Conservation (phyloP, 192 early-diverging fungal genomes). For the Obelidium mucronatum region DNA sequence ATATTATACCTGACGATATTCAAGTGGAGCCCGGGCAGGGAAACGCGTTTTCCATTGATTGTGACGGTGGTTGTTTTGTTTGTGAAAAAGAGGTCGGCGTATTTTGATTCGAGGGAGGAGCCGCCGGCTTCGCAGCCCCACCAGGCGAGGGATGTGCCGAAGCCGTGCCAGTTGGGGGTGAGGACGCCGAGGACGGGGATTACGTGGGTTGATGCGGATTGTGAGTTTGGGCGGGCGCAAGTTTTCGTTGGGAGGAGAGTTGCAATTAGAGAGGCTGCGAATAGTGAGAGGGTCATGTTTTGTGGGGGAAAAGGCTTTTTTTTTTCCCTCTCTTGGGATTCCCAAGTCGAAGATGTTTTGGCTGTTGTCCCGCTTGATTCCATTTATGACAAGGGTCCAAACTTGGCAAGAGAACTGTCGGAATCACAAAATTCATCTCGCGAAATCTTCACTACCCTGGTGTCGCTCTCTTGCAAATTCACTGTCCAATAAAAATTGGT, state of each 20-base stretch:
- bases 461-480: too few relatives aligned
- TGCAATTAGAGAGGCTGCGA: background rate
- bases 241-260: background rate
- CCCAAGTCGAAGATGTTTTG: too few relatives aligned
- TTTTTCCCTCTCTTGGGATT: too few relatives aligned
- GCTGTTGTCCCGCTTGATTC: too few relatives aligned
- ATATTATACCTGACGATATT: constrained; percentile 40
- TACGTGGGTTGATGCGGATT: background rate
- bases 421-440: too few relatives aligned
- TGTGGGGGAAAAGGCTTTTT: too few relatives aligned
- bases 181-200: background rate
- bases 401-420: too few relatives aligned
- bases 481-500: too few relatives aligned
- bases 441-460: too few relatives aligned
- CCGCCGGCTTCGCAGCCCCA: constrained; percentile 26
- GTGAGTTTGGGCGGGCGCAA: background rate
- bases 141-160: constrained; percentile 33
- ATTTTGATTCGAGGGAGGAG: constrained; percentile 15
- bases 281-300: too few relatives aligned
- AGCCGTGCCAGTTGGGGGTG: constrained; percentile 28
- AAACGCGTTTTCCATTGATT: background rate
- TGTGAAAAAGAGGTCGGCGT: constrained; percentile 38
- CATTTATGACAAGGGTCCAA: too few relatives aligned
- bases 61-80: background rate
- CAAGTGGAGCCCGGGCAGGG: constrained; percentile 19